A percentile compares a stretch with the other conserved stretches of the same genome.
Conservation (phyloP, 2,329 filamentous ascomycete genomes). For the Neocucurbitaria cava region DNA sequence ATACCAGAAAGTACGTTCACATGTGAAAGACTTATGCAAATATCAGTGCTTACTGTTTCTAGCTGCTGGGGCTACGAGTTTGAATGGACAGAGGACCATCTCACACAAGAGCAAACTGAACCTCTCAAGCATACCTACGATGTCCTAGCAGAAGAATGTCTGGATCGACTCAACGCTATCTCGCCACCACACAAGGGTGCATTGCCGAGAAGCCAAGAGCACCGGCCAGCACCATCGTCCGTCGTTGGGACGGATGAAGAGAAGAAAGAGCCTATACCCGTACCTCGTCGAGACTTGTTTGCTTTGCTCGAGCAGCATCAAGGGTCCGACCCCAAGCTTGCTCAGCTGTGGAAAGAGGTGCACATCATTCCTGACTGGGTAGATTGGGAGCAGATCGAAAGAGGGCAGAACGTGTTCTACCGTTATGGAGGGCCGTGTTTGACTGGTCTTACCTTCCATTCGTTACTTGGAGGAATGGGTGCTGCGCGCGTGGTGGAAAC, state of each 20-base stretch:
- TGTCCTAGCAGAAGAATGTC: slow-evolving; percentile 68
- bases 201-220: slow-evolving; percentile 49
- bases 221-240: slow-evolving; percentile 34
- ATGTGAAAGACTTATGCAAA: slow-evolving; percentile 18
- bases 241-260: slow-evolving; percentile 34
- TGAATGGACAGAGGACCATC: slow-evolving; percentile 71
- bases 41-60: slow-evolving; percentile 16
- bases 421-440: slow-evolving; percentile 73
- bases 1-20: slow-evolving; percentile 51
- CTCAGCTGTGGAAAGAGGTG: slow-evolving; percentile 69
- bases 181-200: slow-evolving; percentile 55
- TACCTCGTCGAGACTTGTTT: slow-evolving; percentile 66
- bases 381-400: slow-evolving; percentile 75
- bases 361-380: slow-evolving; percentile 76
- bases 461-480: slow-evolving; percentile 73
- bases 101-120: slow-evolving; percentile 64
- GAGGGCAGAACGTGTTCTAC: slow-evolving; percentile 80
- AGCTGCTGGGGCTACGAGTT: slow-evolving; percentile 72
- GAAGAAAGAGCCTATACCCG: slow-evolving; percentile 41
- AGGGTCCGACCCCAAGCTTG: slow-evolving; percentile 62
- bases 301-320: slow-evolving; percentile 66
- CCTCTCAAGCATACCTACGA: slow-evolving; percentile 73
- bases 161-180: slow-evolving; percentile 69
- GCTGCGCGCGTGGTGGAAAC: slow-evolving; percentile 77
- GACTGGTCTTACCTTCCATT: slow-evolving; percentile 69